Evolutionary conservation across 78 protist genomes (phyloP), one percentile per base, ranked within the genome.

Genomic region (Anaeramoeba flamelloides): DNA sequence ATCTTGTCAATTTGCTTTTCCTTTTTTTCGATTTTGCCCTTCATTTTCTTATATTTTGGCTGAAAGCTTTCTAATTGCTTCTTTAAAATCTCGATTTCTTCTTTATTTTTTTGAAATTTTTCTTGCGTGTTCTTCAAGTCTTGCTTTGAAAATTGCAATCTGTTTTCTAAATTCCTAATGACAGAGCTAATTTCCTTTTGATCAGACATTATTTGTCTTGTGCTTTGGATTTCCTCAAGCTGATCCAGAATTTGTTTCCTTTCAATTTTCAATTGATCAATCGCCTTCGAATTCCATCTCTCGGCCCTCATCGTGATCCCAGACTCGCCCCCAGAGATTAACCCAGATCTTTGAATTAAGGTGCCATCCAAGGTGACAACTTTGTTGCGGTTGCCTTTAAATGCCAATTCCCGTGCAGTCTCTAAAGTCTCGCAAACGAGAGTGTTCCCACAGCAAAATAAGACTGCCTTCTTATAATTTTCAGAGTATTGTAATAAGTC

Each of bases 361-460:
- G 92, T 81, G 32, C 98, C 98, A 2, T 93, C 92, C 12, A 91
- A 33, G 3, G 98, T 89, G 38, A 95, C 92, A 0, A 87, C 89
- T 41, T 74, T 88, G 38, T 53, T 33, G n/a, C n/a, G n/a, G n/a
- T 30, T 36, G 0, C 26, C 84, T 30, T 79, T 83, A 75, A 82
- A 94, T 1, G 87, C 86, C 2, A 80, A 22, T 31, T 33, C 1
- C 0, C 82, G 77, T 0, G 97, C 99, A 38, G 93, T 94, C 0
- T 80, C 78, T 32, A 89, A 36, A 2, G 82, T 75, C 69, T 94
- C 97, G 75, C 91, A 86, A 31, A 95, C 87, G 0, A 96, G 39
- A 0, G 97, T 89, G 69, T 86, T 87, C 36, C 97, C 99, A 32
- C 86, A 40, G 8, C 92, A 94, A 41, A 82, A 94, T 26, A 41